Percentiles rank a stretch among this genome's conserved stretches.
phyloP scores from a whole-genome alignment of 75 land plant species.

The Pinus albicaulis region DNA sequence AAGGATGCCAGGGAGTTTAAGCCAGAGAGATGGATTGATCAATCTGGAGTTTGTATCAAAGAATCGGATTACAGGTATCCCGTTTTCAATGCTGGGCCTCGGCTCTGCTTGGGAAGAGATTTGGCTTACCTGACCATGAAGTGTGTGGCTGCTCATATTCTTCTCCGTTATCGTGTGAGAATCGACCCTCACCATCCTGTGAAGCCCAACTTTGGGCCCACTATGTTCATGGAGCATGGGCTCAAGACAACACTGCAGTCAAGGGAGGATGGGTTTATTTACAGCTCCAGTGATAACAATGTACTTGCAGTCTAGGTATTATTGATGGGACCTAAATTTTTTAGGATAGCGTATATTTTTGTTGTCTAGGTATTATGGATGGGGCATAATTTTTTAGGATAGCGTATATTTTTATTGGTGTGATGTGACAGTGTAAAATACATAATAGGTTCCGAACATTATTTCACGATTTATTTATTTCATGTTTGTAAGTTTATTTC shows the following conservation, averaged over 20 bases:
- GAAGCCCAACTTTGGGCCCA: slow-evolving; percentile 30
- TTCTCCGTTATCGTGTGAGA: slow-evolving; percentile 17
- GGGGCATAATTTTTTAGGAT: no score
- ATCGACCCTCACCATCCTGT: slow-evolving; percentile 23
- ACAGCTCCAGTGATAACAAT: no score
- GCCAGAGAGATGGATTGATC: slow-evolving; percentile 76
- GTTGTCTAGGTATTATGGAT: no score
- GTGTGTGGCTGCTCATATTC: slow-evolving; percentile 22
- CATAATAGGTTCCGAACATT: no score
- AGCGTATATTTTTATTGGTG: no score
- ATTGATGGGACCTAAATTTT: no score
- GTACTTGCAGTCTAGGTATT: no score
- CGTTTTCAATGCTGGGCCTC: slow-evolving; percentile 47
- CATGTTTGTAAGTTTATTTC: no score
- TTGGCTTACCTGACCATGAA: slow-evolving; percentile 47
- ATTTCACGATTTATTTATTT: no score
- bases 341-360: no score
- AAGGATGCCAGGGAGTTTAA: slow-evolving; percentile 35
- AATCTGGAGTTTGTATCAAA: slow-evolving; percentile 26
- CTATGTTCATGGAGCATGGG: slow-evolving; percentile 42
- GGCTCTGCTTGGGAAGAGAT: slow-evolving; percentile 49
- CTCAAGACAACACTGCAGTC: slow-evolving; percentile 23
- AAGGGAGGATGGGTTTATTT: background rate
- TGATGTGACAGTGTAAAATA: no score
- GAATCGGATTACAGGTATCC: slow-evolving; percentile 27